These are phyloP conservation scores for Euphorbia pulcherrima DNA, from an alignment of 345 rosid species.

Conservation along the genomic window DNA sequence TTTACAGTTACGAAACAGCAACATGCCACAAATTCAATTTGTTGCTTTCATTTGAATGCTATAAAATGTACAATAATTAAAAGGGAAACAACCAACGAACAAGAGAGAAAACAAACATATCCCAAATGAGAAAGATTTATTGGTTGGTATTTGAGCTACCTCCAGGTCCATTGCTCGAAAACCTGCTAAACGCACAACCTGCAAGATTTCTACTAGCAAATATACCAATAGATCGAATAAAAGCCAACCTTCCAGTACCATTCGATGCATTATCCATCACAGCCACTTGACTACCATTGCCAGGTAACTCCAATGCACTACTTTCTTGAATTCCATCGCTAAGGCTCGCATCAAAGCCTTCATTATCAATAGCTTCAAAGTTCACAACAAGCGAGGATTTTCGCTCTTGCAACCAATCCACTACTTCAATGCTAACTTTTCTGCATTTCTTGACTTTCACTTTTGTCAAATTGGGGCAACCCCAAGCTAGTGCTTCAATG, in stretches of 20 bases:
- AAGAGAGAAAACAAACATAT: not conserved
- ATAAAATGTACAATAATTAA: not conserved
- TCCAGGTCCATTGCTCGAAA: constrained; percentile 39
- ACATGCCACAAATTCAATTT: not conserved
- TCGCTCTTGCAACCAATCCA: constrained; percentile 51
- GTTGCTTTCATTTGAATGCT: not conserved
- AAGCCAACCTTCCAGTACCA: constrained; percentile 48
- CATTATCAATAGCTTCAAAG: constrained; percentile 50
- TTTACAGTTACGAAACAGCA: not conserved
- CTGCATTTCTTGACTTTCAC: constrained; percentile 78
- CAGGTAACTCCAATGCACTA: constrained; percentile 32
- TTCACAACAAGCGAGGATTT: constrained; percentile 54
- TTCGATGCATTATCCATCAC: constrained; percentile 33
- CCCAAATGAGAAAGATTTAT: constrained; percentile 20
- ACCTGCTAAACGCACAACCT: constrained; percentile 52
- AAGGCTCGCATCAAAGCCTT: constrained; percentile 30
- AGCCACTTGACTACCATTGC: constrained; percentile 27
- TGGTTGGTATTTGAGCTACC: constrained; percentile 27
- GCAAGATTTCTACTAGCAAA: constrained; percentile 51
- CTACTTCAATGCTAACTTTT: constrained; percentile 51
- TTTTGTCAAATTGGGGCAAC: constrained; percentile 77
- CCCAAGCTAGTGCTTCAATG: constrained; percentile 62
- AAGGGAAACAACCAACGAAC: not conserved
- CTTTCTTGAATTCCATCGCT: constrained; percentile 44
- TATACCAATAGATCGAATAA: constrained; percentile 50